Percentiles rank a stretch among this genome's conserved stretches.
These are phyloP conservation scores for Diutina neorugosa DNA, from an alignment of 1,139 yeast species.

Conservation along the genomic window DNA sequence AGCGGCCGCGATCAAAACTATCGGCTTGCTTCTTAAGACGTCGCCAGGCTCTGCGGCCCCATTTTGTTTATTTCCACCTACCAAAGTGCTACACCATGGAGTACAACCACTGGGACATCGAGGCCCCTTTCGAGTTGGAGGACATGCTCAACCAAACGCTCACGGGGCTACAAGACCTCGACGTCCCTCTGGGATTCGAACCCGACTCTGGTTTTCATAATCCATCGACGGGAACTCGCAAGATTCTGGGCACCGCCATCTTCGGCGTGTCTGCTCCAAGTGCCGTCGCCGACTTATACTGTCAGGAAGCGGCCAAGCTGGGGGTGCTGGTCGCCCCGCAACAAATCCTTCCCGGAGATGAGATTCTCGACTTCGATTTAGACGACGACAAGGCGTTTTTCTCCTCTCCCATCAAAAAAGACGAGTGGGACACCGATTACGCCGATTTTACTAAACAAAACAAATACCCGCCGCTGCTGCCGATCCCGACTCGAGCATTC, in stretches of 20 bases:
- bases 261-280: constrained; percentile 30
- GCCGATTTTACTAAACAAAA: background rate
- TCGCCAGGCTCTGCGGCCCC: background rate
- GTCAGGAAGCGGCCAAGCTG: constrained; percentile 32
- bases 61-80: background rate
- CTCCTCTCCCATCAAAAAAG: background rate
- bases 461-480: constrained; percentile 12
- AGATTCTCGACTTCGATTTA: constrained; percentile 11
- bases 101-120: constrained; percentile 3
- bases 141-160: constrained; percentile 25
- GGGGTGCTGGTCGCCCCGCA: constrained; percentile 13
- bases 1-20: background rate
- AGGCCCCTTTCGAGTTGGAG: constrained; percentile 3
- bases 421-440: background rate
- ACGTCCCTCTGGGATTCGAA: constrained; percentile 32
- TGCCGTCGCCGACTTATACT: constrained; percentile 18
- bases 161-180: constrained; percentile 36
- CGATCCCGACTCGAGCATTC: constrained; percentile 19
- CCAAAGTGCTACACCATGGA: background rate
- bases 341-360: constrained; percentile 5
- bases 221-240: constrained; percentile 17
- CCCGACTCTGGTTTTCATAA: constrained; percentile 5
- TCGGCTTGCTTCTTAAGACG: background rate
- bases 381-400: constrained; percentile 5
- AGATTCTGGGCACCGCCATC: constrained; percentile 50